Evolutionary conservation across 192 early-diverging fungal genomes (phyloP).

Genomic region (Dispira simplex): DNA sequence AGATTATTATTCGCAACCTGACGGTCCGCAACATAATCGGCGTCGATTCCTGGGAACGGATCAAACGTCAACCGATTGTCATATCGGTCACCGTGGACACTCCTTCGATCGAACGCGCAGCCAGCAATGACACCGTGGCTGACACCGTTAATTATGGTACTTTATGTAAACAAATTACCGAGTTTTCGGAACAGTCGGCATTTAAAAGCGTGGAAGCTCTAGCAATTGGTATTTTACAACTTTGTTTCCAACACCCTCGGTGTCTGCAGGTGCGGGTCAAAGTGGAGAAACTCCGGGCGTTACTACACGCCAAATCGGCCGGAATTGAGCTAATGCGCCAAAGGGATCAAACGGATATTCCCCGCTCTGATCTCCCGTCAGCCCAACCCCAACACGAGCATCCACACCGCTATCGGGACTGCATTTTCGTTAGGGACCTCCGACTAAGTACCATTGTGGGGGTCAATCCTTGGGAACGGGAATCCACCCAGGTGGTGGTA

Average conservation of each 20-base stretch:
- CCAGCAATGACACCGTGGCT: constrained; percentile 60
- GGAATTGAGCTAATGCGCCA: constrained; percentile 80
- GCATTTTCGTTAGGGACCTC: constrained; percentile 73
- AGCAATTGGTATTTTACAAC: constrained; percentile 44
- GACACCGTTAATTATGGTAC: constrained; percentile 74
- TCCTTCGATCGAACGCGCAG: constrained; percentile 50
- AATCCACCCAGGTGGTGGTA: constrained; percentile 80
- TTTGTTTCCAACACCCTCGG: constrained; percentile 44
- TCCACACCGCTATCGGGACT: constrained; percentile 31
- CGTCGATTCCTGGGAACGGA: constrained; percentile 85
- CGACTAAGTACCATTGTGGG: constrained; percentile 77
- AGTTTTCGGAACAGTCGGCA: constrained; percentile 54
- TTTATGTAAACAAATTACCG: constrained; percentile 55
- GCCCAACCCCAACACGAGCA: background rate
- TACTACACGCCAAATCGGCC: constrained; percentile 79
- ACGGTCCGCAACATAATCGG: constrained; percentile 72
- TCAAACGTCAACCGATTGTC: constrained; percentile 72
- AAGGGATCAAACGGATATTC: constrained; percentile 31
- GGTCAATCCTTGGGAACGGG: constrained; percentile 89
- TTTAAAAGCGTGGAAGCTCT: constrained; percentile 60
- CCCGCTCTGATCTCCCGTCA: constrained; percentile 12
- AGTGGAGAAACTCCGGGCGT: constrained; percentile 71
- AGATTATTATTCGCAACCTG: constrained; percentile 58
- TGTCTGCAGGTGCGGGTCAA: constrained; percentile 49
- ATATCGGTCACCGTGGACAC: constrained; percentile 63